These are phyloP conservation scores for Centrapalus pauciflorus DNA, from an alignment of 129 eudicot genomes.

Conservation along the genomic window DNA sequence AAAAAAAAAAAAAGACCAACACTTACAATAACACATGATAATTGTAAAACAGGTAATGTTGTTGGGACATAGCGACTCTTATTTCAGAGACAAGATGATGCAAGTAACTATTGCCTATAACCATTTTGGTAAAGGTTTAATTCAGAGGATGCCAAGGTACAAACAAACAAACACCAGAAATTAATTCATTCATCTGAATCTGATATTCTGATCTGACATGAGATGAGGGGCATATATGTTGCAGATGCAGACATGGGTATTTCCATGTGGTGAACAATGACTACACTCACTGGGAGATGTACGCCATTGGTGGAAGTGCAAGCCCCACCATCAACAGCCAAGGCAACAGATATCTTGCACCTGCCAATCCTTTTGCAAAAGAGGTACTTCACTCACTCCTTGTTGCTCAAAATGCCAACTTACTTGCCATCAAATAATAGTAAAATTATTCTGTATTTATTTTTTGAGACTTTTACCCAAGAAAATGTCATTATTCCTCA, in stretches of 20 bases:
- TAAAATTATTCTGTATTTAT: too few species aligned
- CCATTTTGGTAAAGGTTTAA: conserved; percentile 89
- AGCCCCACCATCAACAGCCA: conserved; percentile 92
- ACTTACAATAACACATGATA: too few species aligned
- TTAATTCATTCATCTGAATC: background rate
- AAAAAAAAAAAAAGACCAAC: background rate
- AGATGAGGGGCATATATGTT: too few species aligned
- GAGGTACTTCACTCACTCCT: too few species aligned
- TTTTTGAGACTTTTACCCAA: too few species aligned
- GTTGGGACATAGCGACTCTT: conserved; percentile 93
- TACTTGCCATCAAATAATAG: too few species aligned
- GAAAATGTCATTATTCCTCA: too few species aligned
- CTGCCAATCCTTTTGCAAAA: conserved; percentile 74
- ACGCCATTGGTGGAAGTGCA: conserved; percentile 98
- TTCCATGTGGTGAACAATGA: conserved; percentile 98
- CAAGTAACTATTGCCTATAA: conserved; percentile 93
- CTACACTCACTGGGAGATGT: conserved; percentile 99
- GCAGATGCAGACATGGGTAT: conserved; percentile 94
- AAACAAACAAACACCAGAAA: background rate
- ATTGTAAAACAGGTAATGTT: conserved; percentile 69
- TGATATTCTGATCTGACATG: conserved; percentile 5
- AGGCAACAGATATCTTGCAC: conserved; percentile 93
- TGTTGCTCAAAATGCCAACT: too few species aligned
- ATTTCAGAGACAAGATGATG: conserved; percentile 77
- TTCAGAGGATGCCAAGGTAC: conserved; percentile 98